These are phyloP conservation scores for Gastrolobium bilobum DNA, from an alignment of 306 rosid species.

Conservation along the genomic window DNA sequence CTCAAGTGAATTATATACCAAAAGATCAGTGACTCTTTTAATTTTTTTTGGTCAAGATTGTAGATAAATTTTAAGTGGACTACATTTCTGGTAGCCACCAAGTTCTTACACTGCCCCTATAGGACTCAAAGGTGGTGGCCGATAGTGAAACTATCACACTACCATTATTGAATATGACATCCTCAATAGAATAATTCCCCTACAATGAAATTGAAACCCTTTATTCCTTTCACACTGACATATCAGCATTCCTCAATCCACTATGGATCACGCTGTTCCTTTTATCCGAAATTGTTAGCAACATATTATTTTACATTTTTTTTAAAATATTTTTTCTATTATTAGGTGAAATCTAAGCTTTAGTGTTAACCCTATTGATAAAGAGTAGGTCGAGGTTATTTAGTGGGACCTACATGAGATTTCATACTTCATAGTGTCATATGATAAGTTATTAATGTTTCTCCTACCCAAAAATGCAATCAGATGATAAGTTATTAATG, in stretches of 20 bases:
- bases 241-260: neutral
- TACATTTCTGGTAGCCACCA: slow-evolving; percentile 12
- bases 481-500: no score
- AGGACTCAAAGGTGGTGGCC: neutral
- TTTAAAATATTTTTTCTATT: no score
- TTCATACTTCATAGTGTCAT: no score
- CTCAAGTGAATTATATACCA: neutral
- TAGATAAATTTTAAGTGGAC: slow-evolving; percentile 2
- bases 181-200: slow-evolving; percentile 12
- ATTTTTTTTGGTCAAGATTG: neutral
- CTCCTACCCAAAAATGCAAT: slow-evolving; percentile 5
- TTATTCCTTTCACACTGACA: slow-evolving; percentile 40
- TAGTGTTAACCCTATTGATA: no score
- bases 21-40: neutral
- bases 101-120: neutral
- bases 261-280: slow-evolving; percentile 1
- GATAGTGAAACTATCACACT: slow-evolving; percentile 16
- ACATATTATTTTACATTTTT: no score
- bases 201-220: slow-evolving; percentile 1
- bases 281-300: neutral
- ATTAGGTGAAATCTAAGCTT: no score
- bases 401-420: no score
- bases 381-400: no score
- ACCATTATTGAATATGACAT: slow-evolving; percentile 29
- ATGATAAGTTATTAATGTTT: neutral